Evolutionary conservation across 2,329 filamentous ascomycete species (phyloP), one percentile per base, ranked within the genome.

Genomic region (Blastomyces parvus): DNA sequence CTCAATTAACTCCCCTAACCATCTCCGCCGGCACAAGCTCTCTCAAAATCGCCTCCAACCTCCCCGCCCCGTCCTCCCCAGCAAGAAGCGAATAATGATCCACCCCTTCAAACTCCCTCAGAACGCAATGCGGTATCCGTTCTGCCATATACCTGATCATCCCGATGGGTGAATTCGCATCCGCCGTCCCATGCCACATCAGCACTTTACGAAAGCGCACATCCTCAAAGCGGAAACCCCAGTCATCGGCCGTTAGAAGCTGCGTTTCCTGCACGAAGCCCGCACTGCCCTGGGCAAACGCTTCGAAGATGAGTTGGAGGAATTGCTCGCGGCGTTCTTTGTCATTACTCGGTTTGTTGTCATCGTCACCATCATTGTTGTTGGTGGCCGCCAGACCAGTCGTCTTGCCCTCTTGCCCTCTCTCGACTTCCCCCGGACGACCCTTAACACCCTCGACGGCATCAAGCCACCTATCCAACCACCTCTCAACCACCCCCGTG

Each of bases 61-160:
- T 53, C 27, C 25, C 27, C 22, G 22, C 50, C 22, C 50, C 50
- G 1, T 53, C 27, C 11, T 48, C 22, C n/a, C 44, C 44, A 48
- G n/a, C 22, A 53, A 53, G 50, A 14, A 53, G 25, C 11, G 27
- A 66, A 58, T 53, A 53, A 53, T 68, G 66, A 60, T 67, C 64
- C 27, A 76, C 73, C 1, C 70, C 70, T 17, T 70, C 68, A 48
- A 72, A 75, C 38, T 40, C 38, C 38, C 13, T 40, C 6, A 40
- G 64, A 2, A 65, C 65, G 4, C 68, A 68, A 42, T 77, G 68
- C 2, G 74, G 75, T 38, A 80, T 58, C n/a, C n/a, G n/a, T n/a
- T n/a, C n/a, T n/a, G n/a, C 73, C 69, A 78, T 71, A 60, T 74
- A 77, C n/a, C 74, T 69, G 4, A 76, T 69, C 36, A 77, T 69